A percentile compares a stretch with the other conserved stretches of the same genome.
These are phyloP conservation scores for Saccharomycopsis javanensis DNA, from an alignment of 805 yeast genomes.

Conservation along the genomic window DNA sequence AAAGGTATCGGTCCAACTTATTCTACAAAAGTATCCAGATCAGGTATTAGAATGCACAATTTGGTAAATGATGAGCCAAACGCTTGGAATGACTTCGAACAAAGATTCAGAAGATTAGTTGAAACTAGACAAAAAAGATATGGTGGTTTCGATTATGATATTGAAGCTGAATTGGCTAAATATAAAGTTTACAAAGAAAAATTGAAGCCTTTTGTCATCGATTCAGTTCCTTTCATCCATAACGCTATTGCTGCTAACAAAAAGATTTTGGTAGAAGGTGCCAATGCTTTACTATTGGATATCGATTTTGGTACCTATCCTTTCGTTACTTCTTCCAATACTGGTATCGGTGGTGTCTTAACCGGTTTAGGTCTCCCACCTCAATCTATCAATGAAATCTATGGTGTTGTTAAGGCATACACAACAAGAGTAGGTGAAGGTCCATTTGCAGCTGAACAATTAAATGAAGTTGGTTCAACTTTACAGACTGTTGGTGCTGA, in stretches of 20 bases:
- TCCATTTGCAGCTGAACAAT: slow-evolving; percentile 97
- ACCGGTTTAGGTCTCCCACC: slow-evolving; percentile 99
- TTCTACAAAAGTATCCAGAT: slow-evolving; percentile 92
- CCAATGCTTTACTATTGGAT: slow-evolving; percentile 96
- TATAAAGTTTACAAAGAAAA: slow-evolving; percentile 66
- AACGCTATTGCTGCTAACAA: slow-evolving; percentile 66
- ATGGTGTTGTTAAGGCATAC: slow-evolving; percentile 97
- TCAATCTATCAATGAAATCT: slow-evolving; percentile 61
- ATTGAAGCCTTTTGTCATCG: slow-evolving; percentile 87
- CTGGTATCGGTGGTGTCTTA: slow-evolving; percentile 96
- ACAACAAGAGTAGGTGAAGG: slow-evolving; percentile 99
- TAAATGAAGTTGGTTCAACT: slow-evolving; percentile 76
- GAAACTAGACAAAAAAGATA: slow-evolving; percentile 80
- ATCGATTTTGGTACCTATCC: slow-evolving; percentile 98
- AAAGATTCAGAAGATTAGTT: slow-evolving; percentile 65
- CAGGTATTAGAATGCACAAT: slow-evolving; percentile 96
- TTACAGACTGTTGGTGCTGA: slow-evolving; percentile 91
- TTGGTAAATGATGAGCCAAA: slow-evolving; percentile 80
- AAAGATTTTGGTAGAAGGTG: slow-evolving; percentile 92
- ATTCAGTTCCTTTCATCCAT: slow-evolving; percentile 79
- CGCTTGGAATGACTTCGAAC: slow-evolving; percentile 87
- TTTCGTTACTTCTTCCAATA: slow-evolving; percentile 88
- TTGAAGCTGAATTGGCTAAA: slow-evolving; percentile 66
- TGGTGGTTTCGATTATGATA: slow-evolving; percentile 85
- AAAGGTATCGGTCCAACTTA: slow-evolving; percentile 99